phyloP scores from a whole-genome alignment of 2,329 filamentous ascomycete genomes.

The Calonectria leucothoes region DNA sequence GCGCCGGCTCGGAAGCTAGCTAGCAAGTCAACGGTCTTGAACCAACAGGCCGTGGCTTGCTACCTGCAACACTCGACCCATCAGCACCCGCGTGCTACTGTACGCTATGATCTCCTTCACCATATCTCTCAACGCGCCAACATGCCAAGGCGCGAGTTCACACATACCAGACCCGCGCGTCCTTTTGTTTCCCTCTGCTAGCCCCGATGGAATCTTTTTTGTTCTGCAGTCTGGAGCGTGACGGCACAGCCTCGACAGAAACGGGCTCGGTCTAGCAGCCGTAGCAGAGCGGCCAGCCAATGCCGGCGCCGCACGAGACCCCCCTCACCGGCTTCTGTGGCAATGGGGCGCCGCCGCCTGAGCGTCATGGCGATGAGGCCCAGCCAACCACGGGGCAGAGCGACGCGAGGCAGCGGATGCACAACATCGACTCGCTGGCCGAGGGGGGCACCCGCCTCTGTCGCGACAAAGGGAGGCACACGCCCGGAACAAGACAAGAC shows the following conservation, averaged over 20 bases:
- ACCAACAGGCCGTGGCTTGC: slow-evolving; percentile 2
- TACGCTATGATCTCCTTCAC: slow-evolving; percentile 12
- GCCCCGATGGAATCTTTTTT: not conserved
- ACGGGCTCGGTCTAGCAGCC: slow-evolving; percentile 34
- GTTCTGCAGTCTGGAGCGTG: slow-evolving; percentile 30
- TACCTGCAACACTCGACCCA: not conserved
- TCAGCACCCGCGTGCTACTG: slow-evolving; percentile 1
- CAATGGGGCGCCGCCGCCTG: slow-evolving; percentile 31
- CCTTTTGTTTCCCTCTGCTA: not conserved
- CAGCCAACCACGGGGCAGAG: slow-evolving; percentile 18
- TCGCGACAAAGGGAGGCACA: slow-evolving; percentile 6
- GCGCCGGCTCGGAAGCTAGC: not conserved
- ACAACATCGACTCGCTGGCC: slow-evolving; percentile 57
- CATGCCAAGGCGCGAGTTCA: slow-evolving; percentile 38
- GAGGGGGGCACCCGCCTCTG: slow-evolving; percentile 48
- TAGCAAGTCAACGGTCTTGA: not conserved
- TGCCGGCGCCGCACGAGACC: slow-evolving; percentile 47
- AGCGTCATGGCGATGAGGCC: slow-evolving; percentile 10
- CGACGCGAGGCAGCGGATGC: slow-evolving; percentile 36
- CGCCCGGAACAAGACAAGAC: slow-evolving; percentile 2
- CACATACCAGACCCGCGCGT: slow-evolving; percentile 18
- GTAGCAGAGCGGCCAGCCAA: slow-evolving; percentile 42
- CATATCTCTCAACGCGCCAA: not conserved
- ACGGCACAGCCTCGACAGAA: slow-evolving; percentile 40
- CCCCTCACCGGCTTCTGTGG: slow-evolving; percentile 41